Percentiles rank a stretch among this genome's conserved stretches.
Conservation (phyloP, 768 basidiomycete species). For the Lyophyllum semitale region DNA sequence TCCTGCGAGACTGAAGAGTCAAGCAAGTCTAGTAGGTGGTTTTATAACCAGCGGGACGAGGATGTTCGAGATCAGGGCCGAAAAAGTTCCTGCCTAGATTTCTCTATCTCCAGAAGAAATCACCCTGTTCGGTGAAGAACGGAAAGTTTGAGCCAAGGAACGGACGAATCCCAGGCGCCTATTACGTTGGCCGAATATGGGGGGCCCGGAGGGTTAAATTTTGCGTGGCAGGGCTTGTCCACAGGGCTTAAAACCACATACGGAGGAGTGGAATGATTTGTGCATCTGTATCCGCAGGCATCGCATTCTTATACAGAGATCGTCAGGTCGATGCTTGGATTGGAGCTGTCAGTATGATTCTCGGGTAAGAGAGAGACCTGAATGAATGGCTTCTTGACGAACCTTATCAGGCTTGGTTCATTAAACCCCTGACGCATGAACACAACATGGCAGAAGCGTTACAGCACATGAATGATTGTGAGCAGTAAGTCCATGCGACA, state of each 20-base stretch:
- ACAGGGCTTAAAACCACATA: conserved; percentile 13
- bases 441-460: conserved; percentile 11
- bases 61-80: conserved; percentile 27
- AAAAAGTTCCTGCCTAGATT: conserved; percentile 25
- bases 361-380: conserved; percentile 2
- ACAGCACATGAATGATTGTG: conserved; percentile 10
- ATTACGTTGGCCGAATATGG: conserved; percentile 23
- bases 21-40: conserved; percentile 14
- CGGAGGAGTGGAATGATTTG: conserved; percentile 18
- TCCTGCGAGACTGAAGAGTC: conserved; percentile 23
- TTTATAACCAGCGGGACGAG: conserved; percentile 28
- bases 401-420: conserved; percentile 12
- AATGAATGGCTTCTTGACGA: conserved; percentile 12
- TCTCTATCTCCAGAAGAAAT: conserved; percentile 21
- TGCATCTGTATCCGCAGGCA: conserved; percentile 7
- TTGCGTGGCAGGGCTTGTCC: conserved; percentile 1
- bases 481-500: neutral
- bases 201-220: conserved; percentile 2
- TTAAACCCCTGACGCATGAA: conserved; percentile 8
- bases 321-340: conserved; percentile 11
- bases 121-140: conserved; percentile 19
- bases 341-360: conserved; percentile 14
- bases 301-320: conserved; percentile 16
- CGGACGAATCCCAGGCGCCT: conserved; percentile 18
- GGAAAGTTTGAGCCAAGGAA: conserved; percentile 17